These are phyloP conservation scores for Kwoniella botswanensis DNA, from an alignment of 768 basidiomycete species.

Conservation along the genomic window DNA sequence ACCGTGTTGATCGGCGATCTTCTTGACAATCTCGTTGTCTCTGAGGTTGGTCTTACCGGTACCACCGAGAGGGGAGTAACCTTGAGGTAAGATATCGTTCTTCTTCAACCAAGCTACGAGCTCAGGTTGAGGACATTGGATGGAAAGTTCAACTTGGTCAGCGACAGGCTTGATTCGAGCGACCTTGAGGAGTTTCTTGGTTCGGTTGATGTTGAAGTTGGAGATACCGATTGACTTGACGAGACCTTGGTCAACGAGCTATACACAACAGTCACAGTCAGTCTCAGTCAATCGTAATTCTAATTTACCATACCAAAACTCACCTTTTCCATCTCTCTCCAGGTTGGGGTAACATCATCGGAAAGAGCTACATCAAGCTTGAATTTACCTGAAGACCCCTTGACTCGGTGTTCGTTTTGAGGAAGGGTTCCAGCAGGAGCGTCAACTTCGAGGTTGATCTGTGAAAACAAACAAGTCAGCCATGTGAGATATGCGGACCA, in stretches of 20 bases:
- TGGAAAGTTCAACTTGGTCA: slow-evolving; percentile 77
- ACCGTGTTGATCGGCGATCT: slow-evolving; percentile 67
- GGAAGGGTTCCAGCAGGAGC: slow-evolving; percentile 33
- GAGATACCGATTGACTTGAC: slow-evolving; percentile 78
- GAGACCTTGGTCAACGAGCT: slow-evolving; percentile 76
- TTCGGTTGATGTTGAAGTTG: slow-evolving; percentile 74
- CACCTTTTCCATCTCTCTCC: slow-evolving; percentile 79
- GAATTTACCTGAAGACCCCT: slow-evolving; percentile 61
- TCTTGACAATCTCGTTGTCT: slow-evolving; percentile 67
- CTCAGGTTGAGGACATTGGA: slow-evolving; percentile 76
- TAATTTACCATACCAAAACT: neutral
- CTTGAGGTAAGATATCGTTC: slow-evolving; percentile 67
- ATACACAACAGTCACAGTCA: slow-evolving; percentile 30
- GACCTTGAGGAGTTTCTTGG: slow-evolving; percentile 34
- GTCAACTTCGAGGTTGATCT: slow-evolving; percentile 43
- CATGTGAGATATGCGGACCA: neutral
- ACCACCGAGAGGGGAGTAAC: slow-evolving; percentile 77
- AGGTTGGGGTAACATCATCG: slow-evolving; percentile 62
- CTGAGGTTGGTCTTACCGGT: slow-evolving; percentile 62
- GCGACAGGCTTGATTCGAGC: slow-evolving; percentile 32
- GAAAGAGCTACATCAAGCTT: slow-evolving; percentile 59
- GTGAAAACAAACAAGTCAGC: neutral
- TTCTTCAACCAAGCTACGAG: slow-evolving; percentile 66
- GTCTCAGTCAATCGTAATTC: neutral
- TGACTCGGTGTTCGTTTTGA: slow-evolving; percentile 26